phyloP scores from a whole-genome alignment of 139 green algal genomes.

The Chlorella sp. region DNA sequence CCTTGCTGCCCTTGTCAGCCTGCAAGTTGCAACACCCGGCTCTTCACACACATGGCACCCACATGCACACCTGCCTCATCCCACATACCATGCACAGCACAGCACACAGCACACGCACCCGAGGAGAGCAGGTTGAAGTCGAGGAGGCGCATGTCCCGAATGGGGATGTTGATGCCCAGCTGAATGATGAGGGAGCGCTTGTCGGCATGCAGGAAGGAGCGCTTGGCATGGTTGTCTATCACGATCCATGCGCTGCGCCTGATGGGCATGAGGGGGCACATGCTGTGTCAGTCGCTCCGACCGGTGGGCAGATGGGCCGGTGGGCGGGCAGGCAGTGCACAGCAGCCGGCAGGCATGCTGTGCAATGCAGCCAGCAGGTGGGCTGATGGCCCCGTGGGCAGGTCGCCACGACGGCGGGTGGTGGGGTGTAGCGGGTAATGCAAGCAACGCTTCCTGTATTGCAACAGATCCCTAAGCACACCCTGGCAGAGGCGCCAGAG shows the following conservation, averaged over 20 bases:
- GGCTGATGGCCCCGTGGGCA: not conserved
- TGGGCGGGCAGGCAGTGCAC: not conserved
- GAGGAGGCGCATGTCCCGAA: conserved; percentile 87
- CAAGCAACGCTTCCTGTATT: no score
- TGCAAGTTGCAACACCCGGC: no score
- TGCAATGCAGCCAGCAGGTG: not conserved
- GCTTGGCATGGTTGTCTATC: conserved; percentile 57
- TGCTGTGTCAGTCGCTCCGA: not conserved
- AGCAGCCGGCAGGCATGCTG: not conserved
- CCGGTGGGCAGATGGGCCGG: not conserved
- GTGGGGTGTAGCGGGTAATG: no score
- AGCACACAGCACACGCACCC: not conserved
- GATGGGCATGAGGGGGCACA: not conserved
- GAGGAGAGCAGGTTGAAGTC: conserved; percentile 68
- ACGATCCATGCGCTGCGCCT: conserved; percentile 63
- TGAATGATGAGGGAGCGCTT: conserved; percentile 80
- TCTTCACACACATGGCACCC: not conserved
- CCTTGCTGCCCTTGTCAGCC: no score
- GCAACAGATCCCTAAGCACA: no score
- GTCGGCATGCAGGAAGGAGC: conserved; percentile 69
- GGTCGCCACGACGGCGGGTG: not conserved
- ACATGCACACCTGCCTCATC: not conserved
- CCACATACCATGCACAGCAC: not conserved
- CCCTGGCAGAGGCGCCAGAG: no score
- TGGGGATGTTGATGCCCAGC: conserved; percentile 79